Evolutionary conservation across 345 rosid genomes (phyloP).

Genomic region (Dipteronia sinensis): DNA sequence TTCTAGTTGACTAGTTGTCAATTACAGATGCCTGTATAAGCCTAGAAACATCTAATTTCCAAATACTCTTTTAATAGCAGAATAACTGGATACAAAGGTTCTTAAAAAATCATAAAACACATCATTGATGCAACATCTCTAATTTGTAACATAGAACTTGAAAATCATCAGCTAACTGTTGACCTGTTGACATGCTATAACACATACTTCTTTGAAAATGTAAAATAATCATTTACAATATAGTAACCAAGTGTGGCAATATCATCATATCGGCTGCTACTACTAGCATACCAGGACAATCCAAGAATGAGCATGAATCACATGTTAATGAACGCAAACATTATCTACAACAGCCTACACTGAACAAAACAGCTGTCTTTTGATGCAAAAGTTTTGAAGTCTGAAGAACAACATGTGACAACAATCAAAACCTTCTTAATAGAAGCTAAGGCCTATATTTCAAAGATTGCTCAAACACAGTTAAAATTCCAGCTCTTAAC

Average conservation of each 20-base stretch:
- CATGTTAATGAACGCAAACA: not conserved
- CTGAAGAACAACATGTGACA: not conserved
- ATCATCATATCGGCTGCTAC: no score
- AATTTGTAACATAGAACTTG: not conserved
- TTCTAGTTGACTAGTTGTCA: slow-evolving; percentile 8
- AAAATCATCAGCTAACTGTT: not conserved
- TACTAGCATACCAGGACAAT: no score
- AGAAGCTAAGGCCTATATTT: no score
- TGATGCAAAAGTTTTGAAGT: not conserved
- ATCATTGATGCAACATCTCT: not conserved
- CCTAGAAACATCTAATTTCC: not conserved
- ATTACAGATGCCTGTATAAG: not conserved
- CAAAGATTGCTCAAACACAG: no score
- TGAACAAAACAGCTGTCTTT: no score
- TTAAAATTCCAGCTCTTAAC: not conserved
- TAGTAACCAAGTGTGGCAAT: no score
- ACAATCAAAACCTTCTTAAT: not conserved
- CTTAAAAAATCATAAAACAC: not conserved
- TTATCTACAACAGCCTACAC: no score
- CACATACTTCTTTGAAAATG: no score
- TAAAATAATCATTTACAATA: not conserved
- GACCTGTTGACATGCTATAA: not conserved
- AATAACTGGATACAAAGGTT: not conserved
- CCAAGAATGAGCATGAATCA: not conserved
- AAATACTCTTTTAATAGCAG: not conserved